Conservation (phyloP, 192 early-diverging fungal genomes). For the Jimgerdemannia flammicorona region DNA sequence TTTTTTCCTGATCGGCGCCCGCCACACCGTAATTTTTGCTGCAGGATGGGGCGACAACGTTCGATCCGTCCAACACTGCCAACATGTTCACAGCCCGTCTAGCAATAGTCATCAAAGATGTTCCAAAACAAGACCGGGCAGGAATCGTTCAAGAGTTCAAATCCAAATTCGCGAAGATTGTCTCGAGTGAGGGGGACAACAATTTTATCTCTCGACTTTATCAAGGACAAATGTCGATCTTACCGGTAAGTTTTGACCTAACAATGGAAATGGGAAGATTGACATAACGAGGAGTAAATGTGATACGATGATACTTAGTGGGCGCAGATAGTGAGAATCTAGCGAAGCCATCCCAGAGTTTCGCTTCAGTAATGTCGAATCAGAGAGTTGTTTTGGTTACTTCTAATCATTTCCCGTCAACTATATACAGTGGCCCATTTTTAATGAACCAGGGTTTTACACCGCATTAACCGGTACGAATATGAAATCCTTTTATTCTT, state of each 20-base stretch:
- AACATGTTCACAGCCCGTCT: background rate
- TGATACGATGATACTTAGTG: too few species aligned
- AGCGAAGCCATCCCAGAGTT: too few species aligned
- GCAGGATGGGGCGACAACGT: background rate
- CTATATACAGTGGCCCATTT: background rate
- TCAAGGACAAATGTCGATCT: slow-evolving; percentile 14
- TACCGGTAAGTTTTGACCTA: background rate
- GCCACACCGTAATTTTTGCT: background rate
- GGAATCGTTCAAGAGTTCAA: slow-evolving; percentile 16
- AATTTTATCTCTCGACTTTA: slow-evolving; percentile 21
- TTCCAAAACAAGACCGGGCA: slow-evolving; percentile 9
- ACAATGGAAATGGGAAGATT: too few species aligned
- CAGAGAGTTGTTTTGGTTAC: too few species aligned
- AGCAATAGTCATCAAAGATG: slow-evolving; percentile 21
- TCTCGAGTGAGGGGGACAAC: slow-evolving; percentile 13
- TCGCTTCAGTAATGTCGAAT: too few species aligned
- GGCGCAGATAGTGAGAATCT: too few species aligned
- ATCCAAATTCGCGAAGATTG: slow-evolving; percentile 12
- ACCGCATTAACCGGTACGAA: background rate
- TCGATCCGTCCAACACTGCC: background rate
- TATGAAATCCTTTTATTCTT: too few species aligned
- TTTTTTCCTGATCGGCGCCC: too few species aligned
- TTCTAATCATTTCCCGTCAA: background rate
- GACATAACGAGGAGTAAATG: too few species aligned
- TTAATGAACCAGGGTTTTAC: background rate